Conservation (phyloP, 345 rosid genomes). For the Arabidopsis arenosa region DNA sequence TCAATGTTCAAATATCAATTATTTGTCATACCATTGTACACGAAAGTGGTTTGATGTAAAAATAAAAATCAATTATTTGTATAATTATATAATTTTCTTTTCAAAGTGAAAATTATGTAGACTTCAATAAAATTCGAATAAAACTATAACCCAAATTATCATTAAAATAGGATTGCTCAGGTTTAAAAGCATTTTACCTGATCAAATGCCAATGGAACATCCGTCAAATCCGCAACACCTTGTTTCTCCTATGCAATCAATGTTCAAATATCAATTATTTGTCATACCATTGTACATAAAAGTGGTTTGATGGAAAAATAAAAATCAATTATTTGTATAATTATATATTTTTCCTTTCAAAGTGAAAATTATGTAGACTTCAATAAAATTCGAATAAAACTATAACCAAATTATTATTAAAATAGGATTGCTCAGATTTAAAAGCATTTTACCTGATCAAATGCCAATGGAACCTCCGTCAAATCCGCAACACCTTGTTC, state of each 20-base stretch:
- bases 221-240: background rate
- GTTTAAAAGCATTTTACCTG: too few relatives aligned
- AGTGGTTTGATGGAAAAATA: background rate
- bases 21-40: background rate
- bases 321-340: too few relatives aligned
- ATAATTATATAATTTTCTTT: too few relatives aligned
- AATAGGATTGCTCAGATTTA: too few relatives aligned
- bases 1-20: slow-evolving; percentile 17
- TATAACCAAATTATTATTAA: background rate
- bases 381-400: background rate
- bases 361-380: background rate
- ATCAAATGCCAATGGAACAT: too few relatives aligned
- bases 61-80: background rate
- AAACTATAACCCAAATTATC: too few relatives aligned
- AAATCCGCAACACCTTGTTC: background rate
- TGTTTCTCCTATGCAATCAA: slow-evolving; percentile 27
- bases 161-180: too few relatives aligned
- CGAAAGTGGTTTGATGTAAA: background rate
- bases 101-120: too few relatives aligned
- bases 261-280: slow-evolving; percentile 10
- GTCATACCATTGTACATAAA: background rate
- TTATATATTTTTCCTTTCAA: background rate
- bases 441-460: too few relatives aligned
- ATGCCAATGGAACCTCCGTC: background rate
- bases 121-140: too few relatives aligned